Percentiles rank a stretch among this genome's conserved stretches.
Evolutionary conservation across 2,329 filamentous ascomycete species (phyloP).

Genomic region (Dryadomyces sulphureus): DNA sequence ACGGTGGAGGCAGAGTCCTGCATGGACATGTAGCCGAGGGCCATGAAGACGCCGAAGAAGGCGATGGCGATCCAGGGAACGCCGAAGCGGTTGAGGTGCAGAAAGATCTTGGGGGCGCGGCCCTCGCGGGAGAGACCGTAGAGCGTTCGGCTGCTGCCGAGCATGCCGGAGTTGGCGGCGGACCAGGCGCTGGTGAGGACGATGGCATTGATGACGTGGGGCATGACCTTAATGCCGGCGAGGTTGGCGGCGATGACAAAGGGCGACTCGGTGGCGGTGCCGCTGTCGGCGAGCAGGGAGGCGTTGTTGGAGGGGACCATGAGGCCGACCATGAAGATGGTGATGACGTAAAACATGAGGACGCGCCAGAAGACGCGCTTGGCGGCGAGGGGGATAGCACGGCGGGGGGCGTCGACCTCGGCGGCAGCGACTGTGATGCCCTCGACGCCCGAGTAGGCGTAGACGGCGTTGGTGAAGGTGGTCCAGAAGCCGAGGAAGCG

Average conservation of each 20-base stretch:
- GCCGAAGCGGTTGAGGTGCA: slow-evolving; percentile 34
- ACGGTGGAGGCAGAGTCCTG: slow-evolving; percentile 11
- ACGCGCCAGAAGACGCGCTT: slow-evolving; percentile 17
- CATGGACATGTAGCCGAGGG: slow-evolving; percentile 39
- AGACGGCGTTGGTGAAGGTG: slow-evolving; percentile 23
- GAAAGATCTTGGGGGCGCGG: slow-evolving; percentile 41
- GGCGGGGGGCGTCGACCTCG: slow-evolving; percentile 10
- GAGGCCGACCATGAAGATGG: slow-evolving; percentile 17
- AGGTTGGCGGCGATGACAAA: slow-evolving; percentile 60
- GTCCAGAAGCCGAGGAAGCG: slow-evolving; percentile 26
- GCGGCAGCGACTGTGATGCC: slow-evolving; percentile 21
- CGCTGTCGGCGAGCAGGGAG: slow-evolving; percentile 19
- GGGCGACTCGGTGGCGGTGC: slow-evolving; percentile 29
- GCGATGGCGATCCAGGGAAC: slow-evolving; percentile 42
- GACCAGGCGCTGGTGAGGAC: slow-evolving; percentile 60
- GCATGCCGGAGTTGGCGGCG: slow-evolving; percentile 50
- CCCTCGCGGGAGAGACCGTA: slow-evolving; percentile 43
- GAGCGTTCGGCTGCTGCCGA: slow-evolving; percentile 41
- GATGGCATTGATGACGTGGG: slow-evolving; percentile 60
- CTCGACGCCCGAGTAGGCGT: slow-evolving; percentile 33
- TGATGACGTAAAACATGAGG: slow-evolving; percentile 17
- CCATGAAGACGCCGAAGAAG: slow-evolving; percentile 26
- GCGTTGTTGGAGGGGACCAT: slow-evolving; percentile 15
- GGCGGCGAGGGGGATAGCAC: slow-evolving; percentile 9
- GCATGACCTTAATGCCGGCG: slow-evolving; percentile 52